Base-by-base conservation (phyloP, 352 stramenopile species). In the Pythium pyrilobum region DNA sequence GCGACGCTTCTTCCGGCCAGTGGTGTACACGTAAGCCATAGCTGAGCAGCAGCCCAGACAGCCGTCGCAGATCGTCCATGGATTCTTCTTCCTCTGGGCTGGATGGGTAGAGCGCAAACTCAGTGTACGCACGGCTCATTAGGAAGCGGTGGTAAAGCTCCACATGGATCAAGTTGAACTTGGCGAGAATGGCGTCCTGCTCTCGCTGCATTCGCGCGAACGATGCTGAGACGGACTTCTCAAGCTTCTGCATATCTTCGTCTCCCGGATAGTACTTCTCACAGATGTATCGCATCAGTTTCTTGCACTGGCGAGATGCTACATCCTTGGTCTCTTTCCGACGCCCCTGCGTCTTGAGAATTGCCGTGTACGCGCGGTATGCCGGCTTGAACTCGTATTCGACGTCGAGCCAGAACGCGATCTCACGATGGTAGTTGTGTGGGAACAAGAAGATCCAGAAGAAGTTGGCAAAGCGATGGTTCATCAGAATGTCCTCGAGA, bases 401-500 rank as follows among this genome's bases (percentile, higher is more conserved):
- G 20, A 94, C 77, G 44, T 94, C 84, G 23, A 94, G 58, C 81
- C 81, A 94, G 16, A 94, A 59, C 32, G 77, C 81, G 34, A 94
- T 87, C 59, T 94, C 84, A 15, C 81, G 79, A 52, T 94, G 84
- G 40, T 94, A 94, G 25, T 94, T 88, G 67, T 94, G 84, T 5
- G 81, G 84, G 48, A 94, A 94, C 16, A 89, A 56, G 54, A 94
- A 94, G n/a, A 91, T 81, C 81, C 79, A 91, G 40, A 94, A 94
- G 57, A 91, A 94, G 45, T 92, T 90, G 33, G 80, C 82, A 46
- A 94, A 89, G 5, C 82, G 77, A 41, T 91, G 84, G 51, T 94
- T 94, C 77, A 94, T 89, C 57, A 94, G 50, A 9, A 94, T 90
- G 28, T 90, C 82, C 44, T 94, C 84, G 2, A 94, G 66, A 13